These are phyloP conservation scores for Solanum pinnatisectum DNA, from an alignment of 257 asterid species.

Conservation along the genomic window DNA sequence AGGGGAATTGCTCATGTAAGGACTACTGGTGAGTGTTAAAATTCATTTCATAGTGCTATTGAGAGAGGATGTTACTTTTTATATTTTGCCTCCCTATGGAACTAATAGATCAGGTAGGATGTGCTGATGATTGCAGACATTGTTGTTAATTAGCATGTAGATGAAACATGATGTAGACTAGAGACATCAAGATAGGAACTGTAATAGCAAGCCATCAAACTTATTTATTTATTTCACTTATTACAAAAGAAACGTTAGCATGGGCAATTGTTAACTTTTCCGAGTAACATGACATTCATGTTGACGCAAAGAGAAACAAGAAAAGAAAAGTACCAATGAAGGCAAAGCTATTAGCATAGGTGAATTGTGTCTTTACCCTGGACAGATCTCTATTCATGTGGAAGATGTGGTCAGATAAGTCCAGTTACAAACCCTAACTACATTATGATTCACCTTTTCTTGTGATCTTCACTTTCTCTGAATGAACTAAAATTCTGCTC, in stretches of 20 bases:
- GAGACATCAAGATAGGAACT: background rate
- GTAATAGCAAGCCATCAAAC: background rate
- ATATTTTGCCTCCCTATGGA: background rate
- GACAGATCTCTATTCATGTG: background rate
- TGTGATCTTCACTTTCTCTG: background rate
- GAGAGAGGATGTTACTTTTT: background rate
- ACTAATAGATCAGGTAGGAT: background rate
- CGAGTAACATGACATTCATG: background rate
- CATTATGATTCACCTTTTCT: background rate
- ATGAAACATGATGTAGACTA: background rate
- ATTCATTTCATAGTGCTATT: background rate
- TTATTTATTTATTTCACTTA: background rate
- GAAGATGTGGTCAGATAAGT: background rate
- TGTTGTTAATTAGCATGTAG: background rate
- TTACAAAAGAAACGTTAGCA: background rate
- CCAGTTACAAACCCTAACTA: background rate
- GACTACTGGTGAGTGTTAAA: constrained; percentile 54
- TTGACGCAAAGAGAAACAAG: background rate
- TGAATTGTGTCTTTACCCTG: background rate
- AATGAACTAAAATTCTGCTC: background rate
- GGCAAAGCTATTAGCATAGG: background rate
- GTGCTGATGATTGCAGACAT: background rate
- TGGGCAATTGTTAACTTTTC: background rate
- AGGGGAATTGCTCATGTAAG: constrained; percentile 56
- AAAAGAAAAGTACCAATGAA: background rate